These are phyloP conservation scores for Madurella fahalii DNA, from an alignment of 2,329 filamentous ascomycete genomes.

Conservation along the genomic window DNA sequence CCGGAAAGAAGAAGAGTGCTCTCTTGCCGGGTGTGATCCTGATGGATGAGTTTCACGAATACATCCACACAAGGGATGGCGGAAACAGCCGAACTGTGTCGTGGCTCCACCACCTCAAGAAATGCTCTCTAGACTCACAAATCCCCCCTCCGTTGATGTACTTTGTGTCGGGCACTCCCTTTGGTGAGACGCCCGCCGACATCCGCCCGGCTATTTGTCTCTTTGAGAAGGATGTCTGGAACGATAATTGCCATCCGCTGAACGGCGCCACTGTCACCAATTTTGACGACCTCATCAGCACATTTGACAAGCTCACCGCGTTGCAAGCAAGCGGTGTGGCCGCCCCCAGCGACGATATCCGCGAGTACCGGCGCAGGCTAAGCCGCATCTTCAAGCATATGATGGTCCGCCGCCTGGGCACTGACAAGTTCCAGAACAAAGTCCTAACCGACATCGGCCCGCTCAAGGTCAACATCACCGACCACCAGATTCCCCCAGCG, in stretches of 20 bases:
- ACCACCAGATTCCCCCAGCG: constrained; percentile 15
- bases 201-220: constrained; percentile 13
- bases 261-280: constrained; percentile 1
- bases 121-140: constrained; percentile 3
- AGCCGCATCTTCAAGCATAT: constrained; percentile 11
- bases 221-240: constrained; percentile 15
- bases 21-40: constrained; percentile 20
- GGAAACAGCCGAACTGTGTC: not conserved
- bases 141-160: constrained; percentile 14
- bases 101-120: constrained; percentile 23
- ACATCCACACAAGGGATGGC: constrained; percentile 2
- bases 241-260: constrained; percentile 5
- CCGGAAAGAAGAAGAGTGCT: constrained; percentile 9
- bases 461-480: constrained; percentile 22
- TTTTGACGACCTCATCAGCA: constrained; percentile 11
- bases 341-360: not conserved
- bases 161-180: constrained; percentile 25
- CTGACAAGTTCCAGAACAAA: constrained; percentile 19
- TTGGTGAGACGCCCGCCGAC: constrained; percentile 17
- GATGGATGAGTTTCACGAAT: constrained; percentile 27
- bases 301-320: constrained; percentile 6
- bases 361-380: constrained; percentile 15
- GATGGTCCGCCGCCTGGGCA: constrained; percentile 23
- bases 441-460: constrained; percentile 19
- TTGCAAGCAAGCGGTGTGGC: constrained; percentile 10